Percentiles rank a stretch among this genome's conserved stretches.
These are phyloP conservation scores for Cyclostephanos invisitatus DNA, from an alignment of 108 stramenopile genomes.

Conservation along the genomic window DNA sequence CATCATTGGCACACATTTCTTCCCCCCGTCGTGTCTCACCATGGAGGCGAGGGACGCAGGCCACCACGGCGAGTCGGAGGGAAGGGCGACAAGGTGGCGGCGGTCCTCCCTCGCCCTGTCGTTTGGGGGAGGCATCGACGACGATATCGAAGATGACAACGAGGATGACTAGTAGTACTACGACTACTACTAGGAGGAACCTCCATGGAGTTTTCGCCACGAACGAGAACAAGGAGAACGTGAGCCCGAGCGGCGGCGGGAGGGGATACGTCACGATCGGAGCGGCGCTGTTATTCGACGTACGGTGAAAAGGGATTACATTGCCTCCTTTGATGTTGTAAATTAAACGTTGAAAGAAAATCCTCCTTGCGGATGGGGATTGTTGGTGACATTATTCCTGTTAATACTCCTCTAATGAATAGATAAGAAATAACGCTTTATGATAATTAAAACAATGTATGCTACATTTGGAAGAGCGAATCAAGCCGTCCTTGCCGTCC, in stretches of 20 bases:
- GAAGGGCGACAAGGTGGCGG: too few species aligned
- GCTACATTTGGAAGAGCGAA: not conserved
- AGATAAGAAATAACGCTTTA: too few species aligned
- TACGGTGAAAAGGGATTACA: not conserved
- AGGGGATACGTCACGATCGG: not conserved
- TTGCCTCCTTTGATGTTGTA: too few species aligned
- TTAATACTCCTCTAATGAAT: too few species aligned
- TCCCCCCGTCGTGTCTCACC: too few species aligned
- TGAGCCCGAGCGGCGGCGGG: not conserved
- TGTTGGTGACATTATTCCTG: not conserved
- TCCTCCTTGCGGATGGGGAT: not conserved
- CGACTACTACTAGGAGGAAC: not conserved
- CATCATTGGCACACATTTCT: too few species aligned
- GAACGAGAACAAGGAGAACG: conserved; percentile 14
- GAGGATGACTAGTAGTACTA: not conserved
- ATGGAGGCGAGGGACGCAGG: too few species aligned
- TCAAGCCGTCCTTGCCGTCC: not conserved
- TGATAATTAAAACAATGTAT: too few species aligned
- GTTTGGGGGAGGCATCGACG: too few species aligned
- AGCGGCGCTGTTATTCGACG: conserved; percentile 7
- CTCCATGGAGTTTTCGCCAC: not conserved
- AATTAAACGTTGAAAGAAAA: too few species aligned
- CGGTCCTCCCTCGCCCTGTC: not conserved
- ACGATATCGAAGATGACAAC: not conserved
- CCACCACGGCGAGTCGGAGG: too few species aligned